Conservation (phyloP, 2,329 filamentous ascomycete genomes). For the Diaporthe vaccinii region DNA sequence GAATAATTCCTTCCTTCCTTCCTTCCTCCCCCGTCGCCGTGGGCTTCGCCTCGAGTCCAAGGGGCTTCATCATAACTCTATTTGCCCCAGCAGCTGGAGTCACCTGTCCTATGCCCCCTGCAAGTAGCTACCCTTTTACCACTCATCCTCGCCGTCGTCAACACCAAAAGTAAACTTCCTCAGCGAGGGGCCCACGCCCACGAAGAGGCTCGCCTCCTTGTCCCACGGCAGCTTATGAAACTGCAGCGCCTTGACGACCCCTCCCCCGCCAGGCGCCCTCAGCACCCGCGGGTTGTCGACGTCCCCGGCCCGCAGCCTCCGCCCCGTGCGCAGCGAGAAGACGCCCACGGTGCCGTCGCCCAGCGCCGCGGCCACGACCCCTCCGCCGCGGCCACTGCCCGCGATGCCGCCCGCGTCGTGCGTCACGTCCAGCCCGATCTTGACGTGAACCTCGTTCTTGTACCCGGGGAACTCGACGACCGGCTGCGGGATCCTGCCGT, state of each 20-base stretch:
- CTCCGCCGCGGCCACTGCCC: slow-evolving; percentile 47
- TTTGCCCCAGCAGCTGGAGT: background rate
- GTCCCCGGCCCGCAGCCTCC: slow-evolving; percentile 49
- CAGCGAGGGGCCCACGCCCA: slow-evolving; percentile 55
- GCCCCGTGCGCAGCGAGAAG: slow-evolving; percentile 64
- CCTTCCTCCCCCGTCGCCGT: background rate
- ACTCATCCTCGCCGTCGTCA: slow-evolving; percentile 51
- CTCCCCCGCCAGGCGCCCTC: slow-evolving; percentile 35
- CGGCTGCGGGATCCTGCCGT: slow-evolving; percentile 46
- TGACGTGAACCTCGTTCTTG: slow-evolving; percentile 61
- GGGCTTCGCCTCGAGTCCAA: background rate
- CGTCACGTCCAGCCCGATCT: slow-evolving; percentile 67
- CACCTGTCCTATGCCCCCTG: too few species aligned
- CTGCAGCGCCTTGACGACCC: slow-evolving; percentile 58
- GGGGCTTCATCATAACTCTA: background rate
- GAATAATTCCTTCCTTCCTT: background rate
- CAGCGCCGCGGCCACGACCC: slow-evolving; percentile 66
- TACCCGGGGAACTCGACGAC: slow-evolving; percentile 65
- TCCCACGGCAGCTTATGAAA: slow-evolving; percentile 62
- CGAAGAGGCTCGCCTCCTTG: slow-evolving; percentile 60
- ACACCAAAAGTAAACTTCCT: slow-evolving; percentile 61
- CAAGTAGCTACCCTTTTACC: background rate
- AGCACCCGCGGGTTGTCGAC: slow-evolving; percentile 44
- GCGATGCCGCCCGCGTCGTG: slow-evolving; percentile 54
- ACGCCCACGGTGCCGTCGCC: slow-evolving; percentile 62